A percentile compares a stretch with the other conserved stretches of the same genome.
Conservation (phyloP, 805 yeast genomes). For the Yarrowia yakushimensis region DNA sequence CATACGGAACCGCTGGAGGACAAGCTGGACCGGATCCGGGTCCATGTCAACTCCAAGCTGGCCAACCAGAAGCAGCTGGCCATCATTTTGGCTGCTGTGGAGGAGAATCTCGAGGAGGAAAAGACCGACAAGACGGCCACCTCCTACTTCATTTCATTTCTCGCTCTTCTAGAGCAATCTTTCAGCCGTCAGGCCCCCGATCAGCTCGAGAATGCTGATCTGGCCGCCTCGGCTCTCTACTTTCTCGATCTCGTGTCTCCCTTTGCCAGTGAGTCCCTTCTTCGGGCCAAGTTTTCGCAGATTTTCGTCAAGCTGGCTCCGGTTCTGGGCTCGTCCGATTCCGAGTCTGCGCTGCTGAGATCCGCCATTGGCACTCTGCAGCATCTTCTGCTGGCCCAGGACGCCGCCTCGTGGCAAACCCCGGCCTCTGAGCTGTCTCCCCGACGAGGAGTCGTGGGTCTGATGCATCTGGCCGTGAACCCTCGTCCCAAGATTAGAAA, state of each 20-base stretch:
- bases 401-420: constrained; percentile 64
- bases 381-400: constrained; percentile 73
- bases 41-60: constrained; percentile 71
- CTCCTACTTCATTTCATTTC: constrained; percentile 79
- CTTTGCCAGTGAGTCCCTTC: constrained; percentile 53
- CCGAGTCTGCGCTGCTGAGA: constrained; percentile 77
- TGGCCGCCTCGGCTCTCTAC: constrained; percentile 76
- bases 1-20: constrained; percentile 29
- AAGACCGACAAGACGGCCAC: constrained; percentile 59
- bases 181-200: constrained; percentile 41
- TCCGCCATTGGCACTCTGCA: constrained; percentile 86
- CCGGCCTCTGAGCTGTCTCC: constrained; percentile 53
- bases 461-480: constrained; percentile 75
- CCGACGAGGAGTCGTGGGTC: constrained; percentile 71
- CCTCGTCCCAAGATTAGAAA: constrained; percentile 93
- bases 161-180: constrained; percentile 77
- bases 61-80: constrained; percentile 86
- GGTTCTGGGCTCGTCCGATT: constrained; percentile 60
- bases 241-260: constrained; percentile 78
- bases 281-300: constrained; percentile 71
- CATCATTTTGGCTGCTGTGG: constrained; percentile 79
- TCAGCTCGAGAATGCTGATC: constrained; percentile 51
- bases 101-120: constrained; percentile 75
- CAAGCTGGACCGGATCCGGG: constrained; percentile 47
- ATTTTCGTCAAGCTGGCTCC: constrained; percentile 80